Evolutionary conservation across 2,329 filamentous ascomycete genomes (phyloP).

Genomic region (Fusarium sp.): DNA sequence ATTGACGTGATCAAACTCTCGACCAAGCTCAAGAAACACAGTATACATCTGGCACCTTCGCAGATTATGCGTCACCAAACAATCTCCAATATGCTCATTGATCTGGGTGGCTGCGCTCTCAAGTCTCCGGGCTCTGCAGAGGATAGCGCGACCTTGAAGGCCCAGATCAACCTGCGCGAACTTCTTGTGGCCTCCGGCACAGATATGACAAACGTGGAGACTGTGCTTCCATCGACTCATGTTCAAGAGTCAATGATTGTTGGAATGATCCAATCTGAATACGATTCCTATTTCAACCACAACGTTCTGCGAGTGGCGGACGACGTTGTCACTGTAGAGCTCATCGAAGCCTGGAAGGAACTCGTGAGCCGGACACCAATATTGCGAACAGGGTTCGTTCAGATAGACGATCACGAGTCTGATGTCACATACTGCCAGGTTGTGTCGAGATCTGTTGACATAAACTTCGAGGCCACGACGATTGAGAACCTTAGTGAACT

Average conservation of each 20-base stretch:
- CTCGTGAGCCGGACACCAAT: slow-evolving; percentile 76
- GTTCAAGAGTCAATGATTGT: slow-evolving; percentile 89
- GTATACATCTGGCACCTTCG: slow-evolving; percentile 76
- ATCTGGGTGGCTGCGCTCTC: slow-evolving; percentile 3
- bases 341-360: slow-evolving; percentile 72
- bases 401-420: slow-evolving; percentile 72
- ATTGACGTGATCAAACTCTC: slow-evolving; percentile 91
- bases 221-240: slow-evolving; percentile 80
- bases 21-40: slow-evolving; percentile 73
- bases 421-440: slow-evolving; percentile 65
- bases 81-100: slow-evolving; percentile 69
- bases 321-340: slow-evolving; percentile 65
- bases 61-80: slow-evolving; percentile 80
- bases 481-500: slow-evolving; percentile 53
- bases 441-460: slow-evolving; percentile 50
- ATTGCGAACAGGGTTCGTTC: slow-evolving; percentile 79
- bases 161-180: slow-evolving; percentile 53
- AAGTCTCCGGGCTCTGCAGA: not conserved
- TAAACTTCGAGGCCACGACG: slow-evolving; percentile 40
- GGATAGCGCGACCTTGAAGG: slow-evolving; percentile 31
- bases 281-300: slow-evolving; percentile 85
- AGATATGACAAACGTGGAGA: slow-evolving; percentile 61
- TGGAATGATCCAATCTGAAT: slow-evolving; percentile 82
- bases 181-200: slow-evolving; percentile 55
- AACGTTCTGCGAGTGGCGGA: slow-evolving; percentile 75